Base-by-base conservation (phyloP, 1,284 basidiomycete species). In the Singerocomus inundabilis region DNA sequence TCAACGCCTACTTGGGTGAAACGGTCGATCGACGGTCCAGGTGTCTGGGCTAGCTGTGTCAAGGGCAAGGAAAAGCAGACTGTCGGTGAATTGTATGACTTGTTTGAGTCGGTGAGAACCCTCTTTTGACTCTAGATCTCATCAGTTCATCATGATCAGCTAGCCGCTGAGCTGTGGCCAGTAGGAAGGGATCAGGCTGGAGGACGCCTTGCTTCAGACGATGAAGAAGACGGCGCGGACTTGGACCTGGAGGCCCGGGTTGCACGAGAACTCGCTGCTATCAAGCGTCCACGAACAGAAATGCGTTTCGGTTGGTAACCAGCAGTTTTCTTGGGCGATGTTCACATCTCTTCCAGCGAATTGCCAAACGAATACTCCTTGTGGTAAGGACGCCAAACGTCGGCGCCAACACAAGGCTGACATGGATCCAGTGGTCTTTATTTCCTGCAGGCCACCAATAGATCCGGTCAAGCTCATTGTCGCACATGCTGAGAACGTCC, bases 11-110 rank as follows among this genome's bases (percentile, higher is more conserved):
- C 84, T 24, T 84, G 84, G 81, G 75, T 68, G 24, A 85, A 81
- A 61, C 70, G 77, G 45, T 68, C 72, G 16, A 78, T 91, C 48
- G 83, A 87, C 51, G 88, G 88, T 6, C 89, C 89, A 33, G 88
- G 88, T 21, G 71, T 91, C 15, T 91, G 89, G 89, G 83, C 82
- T 6, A 89, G 83, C 57, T 91, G 88, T 55, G 78, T 88, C 26
- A 87, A 85, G 65, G 88, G 89, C 18, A 91, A 85, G 60, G 89
- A 92, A 65, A 85, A 77, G 54, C 84, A 84, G 59, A 78, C 85
- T 0, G 78, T 88, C 5, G 80, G 82, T 30, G 90, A 92, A 62
- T 67, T 89, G 34, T 87, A 84, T 56, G 86, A 89, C 62, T 62
- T 92, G 11, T 88, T 92, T 51, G 85, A 89, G 55, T 79, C 78